Evolutionary conservation across 2,329 filamentous ascomycete species (phyloP).

Genomic region (Alternaria sp.): DNA sequence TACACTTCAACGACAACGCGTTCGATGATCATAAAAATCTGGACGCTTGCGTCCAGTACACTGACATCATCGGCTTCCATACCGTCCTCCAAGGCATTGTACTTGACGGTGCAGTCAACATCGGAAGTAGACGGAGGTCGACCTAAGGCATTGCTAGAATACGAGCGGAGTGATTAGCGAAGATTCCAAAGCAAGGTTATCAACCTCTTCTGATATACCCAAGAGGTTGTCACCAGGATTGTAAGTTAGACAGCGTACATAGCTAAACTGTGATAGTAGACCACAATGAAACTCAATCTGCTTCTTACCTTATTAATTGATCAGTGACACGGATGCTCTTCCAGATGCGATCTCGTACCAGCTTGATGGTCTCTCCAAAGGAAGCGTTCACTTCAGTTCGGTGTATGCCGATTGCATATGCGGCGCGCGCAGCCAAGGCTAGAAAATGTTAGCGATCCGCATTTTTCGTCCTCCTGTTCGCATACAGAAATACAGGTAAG

Average conservation of each 20-base stretch:
- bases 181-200: background rate
- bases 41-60: slow-evolving; percentile 49
- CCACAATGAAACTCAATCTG: background rate
- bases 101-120: slow-evolving; percentile 58
- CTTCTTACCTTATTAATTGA: slow-evolving; percentile 53
- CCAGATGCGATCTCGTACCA: slow-evolving; percentile 61
- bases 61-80: slow-evolving; percentile 27
- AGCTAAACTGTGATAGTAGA: background rate
- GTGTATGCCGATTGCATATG: slow-evolving; percentile 63
- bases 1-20: slow-evolving; percentile 59
- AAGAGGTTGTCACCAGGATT: background rate
- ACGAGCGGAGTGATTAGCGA: background rate
- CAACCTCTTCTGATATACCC: background rate
- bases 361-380: slow-evolving; percentile 55
- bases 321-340: slow-evolving; percentile 63
- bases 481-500: slow-evolving; percentile 61
- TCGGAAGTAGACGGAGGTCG: slow-evolving; percentile 64
- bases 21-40: slow-evolving; percentile 61
- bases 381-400: slow-evolving; percentile 62
- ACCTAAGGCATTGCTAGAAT: slow-evolving; percentile 57
- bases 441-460: background rate
- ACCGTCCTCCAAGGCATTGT: slow-evolving; percentile 37
- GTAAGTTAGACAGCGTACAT: background rate
- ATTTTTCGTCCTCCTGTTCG: background rate
- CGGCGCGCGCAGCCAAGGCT: slow-evolving; percentile 60